A percentile compares a stretch with the other conserved stretches of the same genome.
Conservation (phyloP, 108 stramenopile species). For the Cyclotella cryptica region DNA sequence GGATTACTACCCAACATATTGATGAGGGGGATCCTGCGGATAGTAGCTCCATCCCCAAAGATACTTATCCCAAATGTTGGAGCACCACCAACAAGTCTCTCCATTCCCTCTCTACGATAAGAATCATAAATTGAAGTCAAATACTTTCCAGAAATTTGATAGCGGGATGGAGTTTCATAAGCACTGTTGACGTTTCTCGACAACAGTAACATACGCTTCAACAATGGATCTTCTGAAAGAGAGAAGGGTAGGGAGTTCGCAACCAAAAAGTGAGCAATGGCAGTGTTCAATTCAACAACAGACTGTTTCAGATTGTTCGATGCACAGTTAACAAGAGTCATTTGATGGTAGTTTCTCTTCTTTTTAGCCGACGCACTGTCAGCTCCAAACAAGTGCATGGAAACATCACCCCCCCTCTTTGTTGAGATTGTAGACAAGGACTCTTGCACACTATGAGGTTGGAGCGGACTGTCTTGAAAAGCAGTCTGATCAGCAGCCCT, state of each 20-base stretch:
- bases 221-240: neutral
- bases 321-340: neutral
- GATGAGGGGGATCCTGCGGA: no score
- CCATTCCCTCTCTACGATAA: neutral
- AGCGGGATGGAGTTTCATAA: neutral
- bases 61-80: neutral
- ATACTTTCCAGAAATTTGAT: neutral
- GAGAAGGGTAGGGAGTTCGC: neutral
- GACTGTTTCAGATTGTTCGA: neutral
- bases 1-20: neutral
- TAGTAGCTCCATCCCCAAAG: constrained; percentile 3
- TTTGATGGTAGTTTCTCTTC: neutral
- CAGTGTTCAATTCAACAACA: neutral
- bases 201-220: neutral
- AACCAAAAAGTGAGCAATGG: neutral
- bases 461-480: neutral
- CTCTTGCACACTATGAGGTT: neutral
- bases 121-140: neutral
- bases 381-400: no score
- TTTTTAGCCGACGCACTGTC: no score
- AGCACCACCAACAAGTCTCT: neutral
- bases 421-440: no score
- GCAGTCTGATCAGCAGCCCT: no score
- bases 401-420: no score
- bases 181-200: neutral